Percentiles rank a stretch among this genome's conserved stretches.
Evolutionary conservation across 306 rosid species (phyloP).

Genomic region (Trifolium fragiferum): DNA sequence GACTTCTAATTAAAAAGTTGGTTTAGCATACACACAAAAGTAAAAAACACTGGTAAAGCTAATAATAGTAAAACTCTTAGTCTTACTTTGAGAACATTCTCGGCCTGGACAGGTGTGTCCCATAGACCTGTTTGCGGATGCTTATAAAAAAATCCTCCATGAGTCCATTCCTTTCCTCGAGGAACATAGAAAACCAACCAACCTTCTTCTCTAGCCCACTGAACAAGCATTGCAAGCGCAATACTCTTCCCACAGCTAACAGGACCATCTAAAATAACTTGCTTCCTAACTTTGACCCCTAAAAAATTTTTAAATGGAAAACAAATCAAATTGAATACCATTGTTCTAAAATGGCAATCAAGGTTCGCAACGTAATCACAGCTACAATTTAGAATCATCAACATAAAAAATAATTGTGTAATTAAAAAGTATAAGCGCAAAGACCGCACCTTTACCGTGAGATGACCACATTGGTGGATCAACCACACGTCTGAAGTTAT

Average conservation of each 20-base stretch:
- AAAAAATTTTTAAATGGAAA: neutral
- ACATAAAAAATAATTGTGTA: neutral
- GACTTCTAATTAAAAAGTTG: slow-evolving; percentile 1
- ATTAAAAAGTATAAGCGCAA: neutral
- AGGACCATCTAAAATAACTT: slow-evolving; percentile 88
- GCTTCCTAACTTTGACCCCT: slow-evolving; percentile 77
- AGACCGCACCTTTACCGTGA: slow-evolving; percentile 54
- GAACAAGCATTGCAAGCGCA: slow-evolving; percentile 91
- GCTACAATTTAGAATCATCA: too few species aligned
- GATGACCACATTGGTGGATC: slow-evolving; percentile 74
- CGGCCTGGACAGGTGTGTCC: slow-evolving; percentile 97
- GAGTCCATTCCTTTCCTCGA: slow-evolving; percentile 86
- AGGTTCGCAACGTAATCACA: neutral
- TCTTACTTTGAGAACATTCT: slow-evolving; percentile 78
- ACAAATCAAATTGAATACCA: neutral
- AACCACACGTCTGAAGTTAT: slow-evolving; percentile 73
- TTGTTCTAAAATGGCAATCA: neutral
- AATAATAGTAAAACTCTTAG: neutral
- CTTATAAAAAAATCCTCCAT: slow-evolving; percentile 82
- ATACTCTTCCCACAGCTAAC: slow-evolving; percentile 93
- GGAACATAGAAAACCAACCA: slow-evolving; percentile 96
- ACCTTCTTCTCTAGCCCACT: slow-evolving; percentile 97
- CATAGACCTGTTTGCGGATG: slow-evolving; percentile 76
- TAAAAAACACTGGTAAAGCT: neutral
- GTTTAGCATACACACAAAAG: slow-evolving; percentile 15